Evolutionary conservation across 768 basidiomycete genomes (phyloP).

Genomic region (Amanita pseudoporphyria): DNA sequence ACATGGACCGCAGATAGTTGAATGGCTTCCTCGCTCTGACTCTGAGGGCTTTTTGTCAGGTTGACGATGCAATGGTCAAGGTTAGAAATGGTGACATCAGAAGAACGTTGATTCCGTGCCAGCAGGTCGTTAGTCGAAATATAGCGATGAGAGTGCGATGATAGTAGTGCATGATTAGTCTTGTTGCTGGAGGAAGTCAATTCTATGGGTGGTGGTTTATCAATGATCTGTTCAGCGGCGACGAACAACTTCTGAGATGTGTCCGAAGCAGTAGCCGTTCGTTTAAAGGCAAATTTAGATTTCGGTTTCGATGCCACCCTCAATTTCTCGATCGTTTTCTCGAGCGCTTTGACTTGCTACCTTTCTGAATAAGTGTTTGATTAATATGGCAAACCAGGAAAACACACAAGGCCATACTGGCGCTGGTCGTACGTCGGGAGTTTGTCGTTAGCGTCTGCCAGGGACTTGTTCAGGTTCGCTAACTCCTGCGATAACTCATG

Average conservation of each 20-base stretch:
- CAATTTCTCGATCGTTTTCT: slow-evolving; percentile 42
- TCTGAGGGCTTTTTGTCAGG: slow-evolving; percentile 22
- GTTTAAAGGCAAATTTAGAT: slow-evolving; percentile 60
- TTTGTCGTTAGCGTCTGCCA: slow-evolving; percentile 54
- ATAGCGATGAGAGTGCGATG: slow-evolving; percentile 34
- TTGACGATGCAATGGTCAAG: slow-evolving; percentile 66
- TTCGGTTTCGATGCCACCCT: slow-evolving; percentile 36
- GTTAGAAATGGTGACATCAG: slow-evolving; percentile 57
- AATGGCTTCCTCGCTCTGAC: slow-evolving; percentile 9
- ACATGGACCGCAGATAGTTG: slow-evolving; percentile 53
- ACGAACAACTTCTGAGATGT: slow-evolving; percentile 7
- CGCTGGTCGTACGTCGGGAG: slow-evolving; percentile 69
- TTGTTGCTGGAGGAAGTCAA: slow-evolving; percentile 1
- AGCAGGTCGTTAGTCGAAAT: slow-evolving; percentile 32
- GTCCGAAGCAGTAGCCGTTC: slow-evolving; percentile 19
- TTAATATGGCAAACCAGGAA: background rate
- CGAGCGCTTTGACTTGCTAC: slow-evolving; percentile 62
- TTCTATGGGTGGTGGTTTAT: background rate
- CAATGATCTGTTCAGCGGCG: background rate
- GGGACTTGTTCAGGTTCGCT: slow-evolving; percentile 48
- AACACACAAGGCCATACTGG: slow-evolving; percentile 55
- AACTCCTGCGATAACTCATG: slow-evolving; percentile 39
- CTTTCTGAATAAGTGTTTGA: slow-evolving; percentile 3
- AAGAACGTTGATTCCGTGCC: slow-evolving; percentile 23
- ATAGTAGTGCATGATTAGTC: slow-evolving; percentile 25